These are phyloP conservation scores for Lentinula edodes DNA, from an alignment of 768 basidiomycete genomes.

Conservation along the genomic window DNA sequence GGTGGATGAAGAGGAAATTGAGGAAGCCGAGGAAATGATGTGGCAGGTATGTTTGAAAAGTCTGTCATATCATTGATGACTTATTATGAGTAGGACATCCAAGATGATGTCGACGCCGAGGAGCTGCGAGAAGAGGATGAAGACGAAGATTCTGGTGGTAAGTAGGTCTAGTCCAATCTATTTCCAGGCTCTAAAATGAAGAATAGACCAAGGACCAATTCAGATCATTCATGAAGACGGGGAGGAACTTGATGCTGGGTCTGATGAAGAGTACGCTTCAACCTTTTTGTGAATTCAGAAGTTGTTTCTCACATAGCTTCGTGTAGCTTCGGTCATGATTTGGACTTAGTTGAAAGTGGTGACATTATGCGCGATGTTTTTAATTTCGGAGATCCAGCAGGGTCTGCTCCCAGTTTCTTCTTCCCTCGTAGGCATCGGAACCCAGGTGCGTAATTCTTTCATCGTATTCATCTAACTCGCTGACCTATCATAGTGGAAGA, in stretches of 20 bases:
- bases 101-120: conserved; percentile 36
- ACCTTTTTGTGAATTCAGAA: background rate
- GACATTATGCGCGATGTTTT: conserved; percentile 47
- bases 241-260: conserved; percentile 54
- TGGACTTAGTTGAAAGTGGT: conserved; percentile 32
- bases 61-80: conserved; percentile 13
- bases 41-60: conserved; percentile 43
- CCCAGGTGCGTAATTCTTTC: conserved; percentile 28
- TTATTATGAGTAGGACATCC: conserved; percentile 40
- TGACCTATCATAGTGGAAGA: conserved; percentile 36
- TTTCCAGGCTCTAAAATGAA: background rate
- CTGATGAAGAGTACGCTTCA: conserved; percentile 58
- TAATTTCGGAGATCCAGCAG: conserved; percentile 41
- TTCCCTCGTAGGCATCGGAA: conserved; percentile 51
- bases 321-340: conserved; percentile 32
- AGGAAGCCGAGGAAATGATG: conserved; percentile 45
- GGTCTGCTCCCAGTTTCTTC: conserved; percentile 42
- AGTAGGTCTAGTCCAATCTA: conserved; percentile 3
- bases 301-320: background rate
- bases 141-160: conserved; percentile 58
- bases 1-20: conserved; percentile 37
- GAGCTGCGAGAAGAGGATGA: conserved; percentile 55
- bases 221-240: conserved; percentile 60
- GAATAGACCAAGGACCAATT: conserved; percentile 33
- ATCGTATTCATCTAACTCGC: conserved; percentile 6